phyloP scores from a whole-genome alignment of 805 yeast genomes.

The Starmerella floris region DNA sequence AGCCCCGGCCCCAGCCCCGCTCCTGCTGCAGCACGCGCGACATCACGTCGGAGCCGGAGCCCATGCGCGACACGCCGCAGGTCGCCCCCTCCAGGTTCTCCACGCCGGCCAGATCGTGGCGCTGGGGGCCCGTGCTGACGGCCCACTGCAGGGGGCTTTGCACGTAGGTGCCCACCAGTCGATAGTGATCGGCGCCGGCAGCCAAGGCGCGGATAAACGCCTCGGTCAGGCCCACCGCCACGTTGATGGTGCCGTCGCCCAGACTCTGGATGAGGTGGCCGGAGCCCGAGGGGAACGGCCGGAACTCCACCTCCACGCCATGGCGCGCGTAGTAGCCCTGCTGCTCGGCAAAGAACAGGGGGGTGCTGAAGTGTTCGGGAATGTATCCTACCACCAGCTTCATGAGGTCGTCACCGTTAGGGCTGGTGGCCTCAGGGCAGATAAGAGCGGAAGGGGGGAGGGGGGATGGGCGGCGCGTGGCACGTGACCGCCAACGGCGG shows the following conservation, averaged over 20 bases:
- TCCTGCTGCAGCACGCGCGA: conserved; percentile 66
- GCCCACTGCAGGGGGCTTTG: conserved; percentile 85
- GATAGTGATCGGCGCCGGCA: conserved; percentile 51
- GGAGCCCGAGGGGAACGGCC: conserved; percentile 73
- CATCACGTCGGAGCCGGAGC: conserved; percentile 88
- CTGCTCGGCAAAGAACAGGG: conserved; percentile 55
- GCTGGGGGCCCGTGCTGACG: conserved; percentile 56
- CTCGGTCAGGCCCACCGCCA: conserved; percentile 83
- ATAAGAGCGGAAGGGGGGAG: no score
- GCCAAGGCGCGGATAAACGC: conserved; percentile 77
- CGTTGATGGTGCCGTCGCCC: conserved; percentile 44
- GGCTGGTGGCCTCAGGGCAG: no score
- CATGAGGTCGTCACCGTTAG: conserved; percentile 3
- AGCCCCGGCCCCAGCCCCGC: conserved; percentile 33
- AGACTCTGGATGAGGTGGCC: conserved; percentile 73
- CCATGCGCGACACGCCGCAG: conserved; percentile 76
- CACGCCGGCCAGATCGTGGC: conserved; percentile 42
- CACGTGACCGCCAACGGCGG: no score
- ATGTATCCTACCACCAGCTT: conserved; percentile 51
- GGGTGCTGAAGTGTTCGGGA: conserved; percentile 88
- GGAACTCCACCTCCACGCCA: conserved; percentile 42
- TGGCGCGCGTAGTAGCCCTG: conserved; percentile 42
- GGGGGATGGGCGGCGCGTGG: no score
- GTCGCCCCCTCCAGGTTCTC: conserved; percentile 43
- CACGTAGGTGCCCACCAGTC: conserved; percentile 70